Evolutionary conservation across 257 asterid species (phyloP), one percentile per base, ranked within the genome.

Genomic region (Linderniella brevidens): DNA sequence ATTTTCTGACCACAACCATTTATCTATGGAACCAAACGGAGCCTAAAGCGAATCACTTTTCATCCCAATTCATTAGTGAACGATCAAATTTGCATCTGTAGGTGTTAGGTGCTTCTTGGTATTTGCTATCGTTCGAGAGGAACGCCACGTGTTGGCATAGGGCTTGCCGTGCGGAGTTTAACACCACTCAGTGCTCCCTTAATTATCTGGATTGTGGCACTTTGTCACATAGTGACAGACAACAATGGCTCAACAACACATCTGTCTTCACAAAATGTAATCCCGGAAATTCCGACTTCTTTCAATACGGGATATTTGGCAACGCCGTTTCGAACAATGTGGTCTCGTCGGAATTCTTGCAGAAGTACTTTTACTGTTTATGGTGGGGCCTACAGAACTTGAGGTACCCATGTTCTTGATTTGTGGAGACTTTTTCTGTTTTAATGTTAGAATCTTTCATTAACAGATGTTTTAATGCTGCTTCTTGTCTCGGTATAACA

Each of bases 331-430:
- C 78, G 0, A 76, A 81, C 46, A 54, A 74, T 51, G 98, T 90
- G 35, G 85, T 94, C 63, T 69, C 94, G 0, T 64, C 98, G 9
- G 25, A 40, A 15, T 84, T 81, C 71, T 3, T 73, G 11, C 75
- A 77, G 55, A 85, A 85, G 74, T 85, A 84, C 68, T 64, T 85
- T 9, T 81, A 85, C 61, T 78, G 96, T 70, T 92, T 90, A 16
- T 90, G 98, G 98, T 84, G 98, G 98, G 98, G 98, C 53, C 68
- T 90, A 56, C 68, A 94, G 63, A 90, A 90, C 62, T 66, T 90
- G 71, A 84, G 98, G 96, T 88, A 69, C 32, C 32, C 32, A 6
- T 25, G 6, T 25, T 25, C 32, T 25, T 25, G 32, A 25, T 25
- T 25, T 25, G 32, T 25, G 32, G 32, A 25, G 3, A 25, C 32